Conservation (phyloP, 2,329 filamentous ascomycete genomes). For the Ascochyta lentis region DNA sequence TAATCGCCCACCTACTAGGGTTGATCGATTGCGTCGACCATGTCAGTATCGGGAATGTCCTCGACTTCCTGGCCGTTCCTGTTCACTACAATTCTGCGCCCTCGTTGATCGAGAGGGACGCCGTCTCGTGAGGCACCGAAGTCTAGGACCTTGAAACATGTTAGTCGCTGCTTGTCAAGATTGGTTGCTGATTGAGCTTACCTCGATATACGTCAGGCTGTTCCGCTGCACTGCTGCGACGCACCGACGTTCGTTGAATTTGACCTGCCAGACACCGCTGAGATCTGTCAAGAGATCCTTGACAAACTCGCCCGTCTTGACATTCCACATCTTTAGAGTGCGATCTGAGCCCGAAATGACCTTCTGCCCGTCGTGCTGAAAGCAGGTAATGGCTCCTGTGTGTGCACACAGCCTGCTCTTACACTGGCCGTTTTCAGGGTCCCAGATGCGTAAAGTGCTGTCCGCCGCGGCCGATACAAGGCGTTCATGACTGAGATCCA, state of each 20-base stretch:
- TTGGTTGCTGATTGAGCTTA: constrained; percentile 20
- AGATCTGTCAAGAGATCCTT: constrained; percentile 92
- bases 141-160: constrained; percentile 78
- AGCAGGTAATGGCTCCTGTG: constrained; percentile 97
- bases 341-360: constrained; percentile 96
- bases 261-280: constrained; percentile 98
- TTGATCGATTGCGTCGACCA: constrained; percentile 35
- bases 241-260: constrained; percentile 93
- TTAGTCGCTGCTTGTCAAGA: constrained; percentile 39
- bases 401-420: constrained; percentile 90
- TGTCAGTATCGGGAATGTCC: constrained; percentile 43
- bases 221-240: constrained; percentile 96
- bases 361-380: constrained; percentile 96
- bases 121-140: constrained; percentile 95
- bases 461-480: constrained; percentile 95
- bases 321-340: constrained; percentile 98
- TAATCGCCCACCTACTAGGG: constrained; percentile 18
- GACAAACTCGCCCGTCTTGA: constrained; percentile 87
- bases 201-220: constrained; percentile 93
- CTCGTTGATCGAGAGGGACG: constrained; percentile 75
- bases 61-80: constrained; percentile 46
- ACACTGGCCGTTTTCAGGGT: constrained; percentile 89
- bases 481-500: constrained; percentile 87
- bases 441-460: constrained; percentile 94
- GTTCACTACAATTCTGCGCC: constrained; percentile 72